These are phyloP conservation scores for Fusarium torulosum DNA, from an alignment of 2,329 filamentous ascomycete genomes.

Conservation along the genomic window DNA sequence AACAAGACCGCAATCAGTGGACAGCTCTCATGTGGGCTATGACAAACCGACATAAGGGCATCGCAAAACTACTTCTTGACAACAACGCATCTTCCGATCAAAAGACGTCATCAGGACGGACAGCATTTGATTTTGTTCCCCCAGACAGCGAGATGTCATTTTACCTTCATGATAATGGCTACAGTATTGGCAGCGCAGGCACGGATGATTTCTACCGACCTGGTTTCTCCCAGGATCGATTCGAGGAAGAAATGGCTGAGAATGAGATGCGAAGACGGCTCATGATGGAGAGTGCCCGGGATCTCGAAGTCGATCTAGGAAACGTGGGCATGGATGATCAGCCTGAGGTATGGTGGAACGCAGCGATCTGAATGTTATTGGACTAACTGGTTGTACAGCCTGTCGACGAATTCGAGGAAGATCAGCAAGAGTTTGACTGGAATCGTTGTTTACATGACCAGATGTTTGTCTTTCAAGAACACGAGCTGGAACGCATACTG, in stretches of 20 bases:
- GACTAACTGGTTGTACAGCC: conserved; percentile 58
- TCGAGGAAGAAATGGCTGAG: conserved; percentile 97
- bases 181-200: conserved; percentile 84
- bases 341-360: conserved; percentile 76
- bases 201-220: conserved; percentile 93
- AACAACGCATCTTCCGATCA: conserved; percentile 95
- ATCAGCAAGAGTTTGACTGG: conserved; percentile 96
- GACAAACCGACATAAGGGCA: conserved; percentile 97
- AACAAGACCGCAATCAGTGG: conserved; percentile 96
- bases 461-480: conserved; percentile 99
- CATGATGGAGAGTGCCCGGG: conserved; percentile 99
- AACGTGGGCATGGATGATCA: conserved; percentile 97
- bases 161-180: conserved; percentile 94
- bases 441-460: conserved; percentile 94
- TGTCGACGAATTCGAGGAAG: conserved; percentile 85
- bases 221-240: conserved; percentile 91
- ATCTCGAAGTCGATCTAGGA: conserved; percentile 94
- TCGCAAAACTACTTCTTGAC: conserved; percentile 92
- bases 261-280: conserved; percentile 94
- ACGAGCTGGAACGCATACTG: conserved; percentile 89
- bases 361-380: not conserved
- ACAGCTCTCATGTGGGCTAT: conserved; percentile 99
- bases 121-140: conserved; percentile 94
- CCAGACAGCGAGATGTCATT: conserved; percentile 97
- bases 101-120: conserved; percentile 92